Evolutionary conservation across 352 stramenopile species (phyloP).

Genomic region (Phytophthora chlamydospora): DNA sequence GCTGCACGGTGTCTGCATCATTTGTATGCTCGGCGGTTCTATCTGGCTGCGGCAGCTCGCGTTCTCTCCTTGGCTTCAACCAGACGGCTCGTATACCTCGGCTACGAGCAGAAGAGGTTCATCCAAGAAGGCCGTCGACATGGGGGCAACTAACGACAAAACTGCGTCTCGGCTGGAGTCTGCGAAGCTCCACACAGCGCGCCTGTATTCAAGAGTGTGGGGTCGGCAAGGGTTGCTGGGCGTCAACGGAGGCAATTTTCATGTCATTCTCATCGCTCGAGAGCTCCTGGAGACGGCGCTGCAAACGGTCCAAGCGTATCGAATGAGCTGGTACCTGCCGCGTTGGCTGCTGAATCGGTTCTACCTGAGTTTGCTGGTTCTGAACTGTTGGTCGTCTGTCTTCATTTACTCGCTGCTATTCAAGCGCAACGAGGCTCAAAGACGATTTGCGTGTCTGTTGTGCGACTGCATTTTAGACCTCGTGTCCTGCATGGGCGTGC

Average conservation of each 20-base stretch:
- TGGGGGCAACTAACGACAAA: neutral
- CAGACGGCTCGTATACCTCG: neutral
- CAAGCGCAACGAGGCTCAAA: slow-evolving; percentile 1
- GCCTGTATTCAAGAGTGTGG: slow-evolving; percentile 2
- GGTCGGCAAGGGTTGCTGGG: neutral
- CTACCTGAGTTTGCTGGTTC: slow-evolving; percentile 7
- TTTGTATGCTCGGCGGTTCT: slow-evolving; percentile 5
- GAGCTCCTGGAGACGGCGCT: slow-evolving; percentile 10
- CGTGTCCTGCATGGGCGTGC: slow-evolving; percentile 17
- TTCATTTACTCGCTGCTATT: slow-evolving; percentile 11
- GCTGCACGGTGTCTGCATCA: slow-evolving; percentile 18
- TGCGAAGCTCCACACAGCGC: neutral
- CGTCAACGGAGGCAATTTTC: slow-evolving; percentile 9
- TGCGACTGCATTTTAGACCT: slow-evolving; percentile 20
- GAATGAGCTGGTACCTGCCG: slow-evolving; percentile 10
- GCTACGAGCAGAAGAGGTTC: neutral
- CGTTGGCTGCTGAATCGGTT: neutral
- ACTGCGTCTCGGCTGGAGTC: neutral
- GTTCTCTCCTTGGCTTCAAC: slow-evolving; percentile 1
- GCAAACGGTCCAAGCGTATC: slow-evolving; percentile 13
- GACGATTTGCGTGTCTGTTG: slow-evolving; percentile 12
- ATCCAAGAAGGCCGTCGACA: neutral
- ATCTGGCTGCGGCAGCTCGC: slow-evolving; percentile 2
- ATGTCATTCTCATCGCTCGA: slow-evolving; percentile 1
- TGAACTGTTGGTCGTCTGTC: slow-evolving; percentile 17